These are phyloP conservation scores for Escovopsis sp. DNA, from an alignment of 2,329 filamentous ascomycete species.

Conservation along the genomic window DNA sequence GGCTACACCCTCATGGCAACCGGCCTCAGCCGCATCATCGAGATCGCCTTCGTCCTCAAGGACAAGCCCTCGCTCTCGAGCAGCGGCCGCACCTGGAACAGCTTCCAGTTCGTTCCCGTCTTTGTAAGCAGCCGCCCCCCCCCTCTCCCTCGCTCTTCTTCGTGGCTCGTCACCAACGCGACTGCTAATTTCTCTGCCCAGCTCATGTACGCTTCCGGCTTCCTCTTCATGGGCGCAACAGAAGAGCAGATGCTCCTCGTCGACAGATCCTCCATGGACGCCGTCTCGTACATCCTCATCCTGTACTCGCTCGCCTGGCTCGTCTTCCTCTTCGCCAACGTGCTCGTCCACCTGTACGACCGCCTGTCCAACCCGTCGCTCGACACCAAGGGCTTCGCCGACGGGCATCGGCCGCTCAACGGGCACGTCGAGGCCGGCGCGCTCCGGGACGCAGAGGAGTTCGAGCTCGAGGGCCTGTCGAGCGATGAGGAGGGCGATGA, in stretches of 20 bases:
- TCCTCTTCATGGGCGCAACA: conserved; percentile 94
- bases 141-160: neutral
- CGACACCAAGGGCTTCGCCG: conserved; percentile 21
- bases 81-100: conserved; percentile 55
- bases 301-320: conserved; percentile 83
- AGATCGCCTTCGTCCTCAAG: conserved; percentile 74
- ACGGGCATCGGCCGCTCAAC: conserved; percentile 20
- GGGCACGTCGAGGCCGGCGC: conserved; percentile 35
- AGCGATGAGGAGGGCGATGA: conserved; percentile 69
- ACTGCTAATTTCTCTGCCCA: conserved; percentile 20
- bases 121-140: conserved; percentile 31
- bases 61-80: conserved; percentile 52
- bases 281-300: conserved; percentile 85
- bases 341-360: conserved; percentile 76
- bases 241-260: conserved; percentile 89
- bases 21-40: conserved; percentile 70
- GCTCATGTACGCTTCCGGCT: conserved; percentile 83
- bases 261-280: conserved; percentile 59
- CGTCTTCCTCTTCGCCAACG: conserved; percentile 78
- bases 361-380: conserved; percentile 30
- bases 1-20: conserved; percentile 92
- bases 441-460: conserved; percentile 74
- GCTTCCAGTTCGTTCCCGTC: conserved; percentile 40
- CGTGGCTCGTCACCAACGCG: too few relatives aligned
- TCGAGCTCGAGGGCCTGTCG: conserved; percentile 81